These are phyloP conservation scores for Elsinoe perseae DNA, from an alignment of 2,329 filamentous ascomycete genomes.

Conservation along the genomic window DNA sequence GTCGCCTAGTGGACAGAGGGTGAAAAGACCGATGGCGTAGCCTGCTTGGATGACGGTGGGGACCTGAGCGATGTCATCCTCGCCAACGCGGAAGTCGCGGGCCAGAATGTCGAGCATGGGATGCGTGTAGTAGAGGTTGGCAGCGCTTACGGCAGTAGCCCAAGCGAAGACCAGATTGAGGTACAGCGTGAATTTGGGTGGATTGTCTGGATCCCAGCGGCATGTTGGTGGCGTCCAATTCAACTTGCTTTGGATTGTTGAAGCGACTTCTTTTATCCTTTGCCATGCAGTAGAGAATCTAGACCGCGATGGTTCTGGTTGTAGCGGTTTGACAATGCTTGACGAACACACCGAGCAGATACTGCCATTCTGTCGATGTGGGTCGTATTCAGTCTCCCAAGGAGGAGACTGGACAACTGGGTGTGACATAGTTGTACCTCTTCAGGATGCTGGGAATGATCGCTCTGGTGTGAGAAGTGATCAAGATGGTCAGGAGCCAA, in stretches of 20 bases:
- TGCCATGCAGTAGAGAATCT: background rate
- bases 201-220: conserved; percentile 58
- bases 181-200: conserved; percentile 58
- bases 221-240: conserved; percentile 58
- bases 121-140: conserved; percentile 75
- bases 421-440: background rate
- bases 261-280: background rate
- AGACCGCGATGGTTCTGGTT: background rate
- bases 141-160: conserved; percentile 61
- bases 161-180: conserved; percentile 65
- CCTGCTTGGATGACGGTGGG: conserved; percentile 73
- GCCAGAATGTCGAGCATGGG: conserved; percentile 71
- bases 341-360: conserved; percentile 6
- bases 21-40: conserved; percentile 66
- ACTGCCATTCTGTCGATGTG: conserved; percentile 5
- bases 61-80: conserved; percentile 59
- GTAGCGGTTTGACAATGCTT: background rate
- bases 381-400: background rate
- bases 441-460: background rate
- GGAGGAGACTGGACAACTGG: background rate
- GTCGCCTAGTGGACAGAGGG: conserved; percentile 70
- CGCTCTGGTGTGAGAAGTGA: background rate
- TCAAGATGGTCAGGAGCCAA: background rate
- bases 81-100: conserved; percentile 59
- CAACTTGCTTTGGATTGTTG: conserved; percentile 29